Conservation (phyloP, 345 rosid species). For the Rhodomyrtus tomentosa region DNA sequence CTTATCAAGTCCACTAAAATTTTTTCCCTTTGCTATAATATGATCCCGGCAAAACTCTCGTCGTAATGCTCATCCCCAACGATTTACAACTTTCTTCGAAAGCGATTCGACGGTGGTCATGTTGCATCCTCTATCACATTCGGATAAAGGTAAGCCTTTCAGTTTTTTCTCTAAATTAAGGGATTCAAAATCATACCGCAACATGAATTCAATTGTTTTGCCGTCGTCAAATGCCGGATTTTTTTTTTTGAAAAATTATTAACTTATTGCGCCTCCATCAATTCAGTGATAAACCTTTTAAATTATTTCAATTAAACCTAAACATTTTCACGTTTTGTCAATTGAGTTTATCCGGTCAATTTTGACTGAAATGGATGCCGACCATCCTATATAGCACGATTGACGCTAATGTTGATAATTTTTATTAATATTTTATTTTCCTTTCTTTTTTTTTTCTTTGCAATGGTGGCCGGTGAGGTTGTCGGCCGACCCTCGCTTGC, state of each 20-base stretch:
- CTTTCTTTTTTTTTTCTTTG: too few relatives aligned
- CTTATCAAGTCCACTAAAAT: background rate
- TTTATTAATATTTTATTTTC: too few relatives aligned
- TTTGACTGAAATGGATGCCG: too few relatives aligned
- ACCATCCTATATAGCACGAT: too few relatives aligned
- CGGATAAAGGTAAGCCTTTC: background rate
- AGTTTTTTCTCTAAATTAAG: background rate
- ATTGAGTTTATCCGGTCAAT: too few relatives aligned
- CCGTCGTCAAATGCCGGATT: background rate
- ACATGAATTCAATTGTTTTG: background rate
- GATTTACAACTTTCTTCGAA: background rate
- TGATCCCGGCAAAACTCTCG: background rate
- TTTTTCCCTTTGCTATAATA: background rate
- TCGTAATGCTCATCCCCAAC: background rate
- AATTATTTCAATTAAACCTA: too few relatives aligned
- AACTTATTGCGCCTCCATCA: rapidly evolving
- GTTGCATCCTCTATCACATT: background rate
- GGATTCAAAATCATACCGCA: rapidly evolving
- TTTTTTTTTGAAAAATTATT: rapidly evolving
- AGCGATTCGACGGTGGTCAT: background rate
- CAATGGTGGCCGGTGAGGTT: too few relatives aligned
- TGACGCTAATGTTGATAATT: too few relatives aligned
- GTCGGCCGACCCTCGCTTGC: too few relatives aligned
- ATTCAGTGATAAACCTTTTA: too few relatives aligned
- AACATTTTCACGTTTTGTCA: too few relatives aligned